Evolutionary conservation across 345 rosid species (phyloP).

Genomic region (Orychophragmus violaceus): DNA sequence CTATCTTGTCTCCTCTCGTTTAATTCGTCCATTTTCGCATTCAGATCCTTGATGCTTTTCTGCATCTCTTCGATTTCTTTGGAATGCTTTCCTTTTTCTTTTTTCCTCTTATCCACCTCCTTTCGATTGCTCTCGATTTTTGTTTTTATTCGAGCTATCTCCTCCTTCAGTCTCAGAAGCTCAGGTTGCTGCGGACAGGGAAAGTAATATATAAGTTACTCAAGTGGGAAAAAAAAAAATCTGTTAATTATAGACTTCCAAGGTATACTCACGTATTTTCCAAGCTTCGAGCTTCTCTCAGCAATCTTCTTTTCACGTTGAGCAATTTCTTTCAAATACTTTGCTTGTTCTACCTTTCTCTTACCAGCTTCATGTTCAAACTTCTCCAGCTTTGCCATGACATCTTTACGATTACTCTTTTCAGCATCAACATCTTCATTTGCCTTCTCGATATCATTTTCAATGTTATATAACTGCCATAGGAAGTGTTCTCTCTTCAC

Average conservation of each 20-base stretch:
- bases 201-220: slow-evolving; percentile 1
- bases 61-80: slow-evolving; percentile 60
- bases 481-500: slow-evolving; percentile 75
- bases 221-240: slow-evolving; percentile 1
- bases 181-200: slow-evolving; percentile 66
- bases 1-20: slow-evolving; percentile 76
- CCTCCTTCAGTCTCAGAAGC: slow-evolving; percentile 84
- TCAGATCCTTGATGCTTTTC: slow-evolving; percentile 63
- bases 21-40: slow-evolving; percentile 57
- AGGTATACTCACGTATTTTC: slow-evolving; percentile 57
- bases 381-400: slow-evolving; percentile 55
- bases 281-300: slow-evolving; percentile 62
- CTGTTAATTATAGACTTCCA: background rate
- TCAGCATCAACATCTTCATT: slow-evolving; percentile 66
- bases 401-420: slow-evolving; percentile 48
- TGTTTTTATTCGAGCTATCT: slow-evolving; percentile 66
- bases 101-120: slow-evolving; percentile 71
- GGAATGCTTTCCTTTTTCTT: slow-evolving; percentile 67
- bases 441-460: slow-evolving; percentile 56
- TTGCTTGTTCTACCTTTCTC: slow-evolving; percentile 73
- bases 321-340: slow-evolving; percentile 73
- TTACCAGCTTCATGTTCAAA: slow-evolving; percentile 55
- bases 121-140: slow-evolving; percentile 75
- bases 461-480: slow-evolving; percentile 82
- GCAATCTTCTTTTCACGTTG: slow-evolving; percentile 73